Percentiles rank a stretch among this genome's conserved stretches.
Evolutionary conservation across 148 eudicot genomes (phyloP).

Genomic region (Cornus controversa): DNA sequence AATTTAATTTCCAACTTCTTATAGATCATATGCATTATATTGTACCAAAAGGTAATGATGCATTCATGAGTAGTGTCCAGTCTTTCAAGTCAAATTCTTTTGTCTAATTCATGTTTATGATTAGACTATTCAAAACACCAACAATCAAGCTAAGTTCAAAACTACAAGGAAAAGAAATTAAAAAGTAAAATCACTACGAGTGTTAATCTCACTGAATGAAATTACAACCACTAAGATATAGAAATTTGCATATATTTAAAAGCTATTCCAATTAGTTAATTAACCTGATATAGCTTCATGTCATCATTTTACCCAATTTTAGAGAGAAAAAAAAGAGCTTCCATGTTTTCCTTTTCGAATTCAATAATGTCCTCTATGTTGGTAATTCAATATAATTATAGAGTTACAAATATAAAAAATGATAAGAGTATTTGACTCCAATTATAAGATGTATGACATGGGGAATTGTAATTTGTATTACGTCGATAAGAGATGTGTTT

Average conservation of each 20-base stretch:
- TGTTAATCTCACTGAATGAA: not conserved
- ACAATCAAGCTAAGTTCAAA: constrained; percentile 9
- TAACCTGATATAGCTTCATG: not conserved
- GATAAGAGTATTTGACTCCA: too few species aligned
- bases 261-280: not conserved
- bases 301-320: too few species aligned
- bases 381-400: too few species aligned
- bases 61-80: not conserved
- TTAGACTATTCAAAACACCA: not conserved
- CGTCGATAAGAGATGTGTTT: too few species aligned
- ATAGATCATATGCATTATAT: too few species aligned
- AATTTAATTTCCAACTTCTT: too few species aligned
- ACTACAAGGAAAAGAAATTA: not conserved
- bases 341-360: too few species aligned
- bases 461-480: too few species aligned
- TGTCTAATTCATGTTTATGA: not conserved
- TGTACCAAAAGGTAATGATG: too few species aligned
- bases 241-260: not conserved
- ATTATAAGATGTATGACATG: too few species aligned
- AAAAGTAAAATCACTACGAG: not conserved
- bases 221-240: not conserved
- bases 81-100: constrained; percentile 10
- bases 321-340: not conserved
- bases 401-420: too few species aligned
- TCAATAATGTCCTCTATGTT: too few species aligned